Percentiles rank a stretch among this genome's conserved stretches.
phyloP scores from a whole-genome alignment of 139 green algal genomes.

The Volvox reticuliferus region DNA sequence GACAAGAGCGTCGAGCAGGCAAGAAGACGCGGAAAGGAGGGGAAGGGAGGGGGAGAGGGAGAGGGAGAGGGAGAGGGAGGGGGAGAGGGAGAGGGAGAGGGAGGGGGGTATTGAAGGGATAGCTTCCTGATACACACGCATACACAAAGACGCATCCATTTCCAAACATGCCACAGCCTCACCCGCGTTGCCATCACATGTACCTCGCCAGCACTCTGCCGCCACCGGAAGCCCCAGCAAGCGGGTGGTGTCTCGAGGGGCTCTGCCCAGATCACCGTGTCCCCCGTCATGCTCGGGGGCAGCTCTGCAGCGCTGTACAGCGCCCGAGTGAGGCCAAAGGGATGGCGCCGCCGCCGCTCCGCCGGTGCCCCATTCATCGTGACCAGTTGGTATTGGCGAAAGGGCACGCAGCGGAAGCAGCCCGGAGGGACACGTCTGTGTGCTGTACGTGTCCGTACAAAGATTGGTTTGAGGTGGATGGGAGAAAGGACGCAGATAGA shows the following conservation, averaged over 20 bases:
- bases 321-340: conserved; percentile 82
- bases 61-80: too few relatives aligned
- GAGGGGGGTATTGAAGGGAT: background rate
- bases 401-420: conserved; percentile 41
- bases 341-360: conserved; percentile 80
- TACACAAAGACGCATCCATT: background rate
- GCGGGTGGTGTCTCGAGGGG: conserved; percentile 25
- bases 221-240: conserved; percentile 69
- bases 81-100: too few relatives aligned
- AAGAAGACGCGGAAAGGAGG: too few relatives aligned
- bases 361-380: conserved; percentile 57
- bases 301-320: conserved; percentile 58
- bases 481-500: too few relatives aligned
- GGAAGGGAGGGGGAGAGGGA: too few relatives aligned
- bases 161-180: background rate
- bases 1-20: too few relatives aligned
- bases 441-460: too few relatives aligned
- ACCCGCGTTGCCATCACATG: conserved; percentile 58
- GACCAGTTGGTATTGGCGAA: conserved; percentile 71
- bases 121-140: background rate
- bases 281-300: conserved; percentile 5
- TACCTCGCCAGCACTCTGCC: conserved; percentile 76
- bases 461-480: too few relatives aligned
- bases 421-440: background rate
- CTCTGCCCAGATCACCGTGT: conserved; percentile 72